Conservation (phyloP, 2,329 filamentous ascomycete species). For the Rhynchosporium agropyri region DNA sequence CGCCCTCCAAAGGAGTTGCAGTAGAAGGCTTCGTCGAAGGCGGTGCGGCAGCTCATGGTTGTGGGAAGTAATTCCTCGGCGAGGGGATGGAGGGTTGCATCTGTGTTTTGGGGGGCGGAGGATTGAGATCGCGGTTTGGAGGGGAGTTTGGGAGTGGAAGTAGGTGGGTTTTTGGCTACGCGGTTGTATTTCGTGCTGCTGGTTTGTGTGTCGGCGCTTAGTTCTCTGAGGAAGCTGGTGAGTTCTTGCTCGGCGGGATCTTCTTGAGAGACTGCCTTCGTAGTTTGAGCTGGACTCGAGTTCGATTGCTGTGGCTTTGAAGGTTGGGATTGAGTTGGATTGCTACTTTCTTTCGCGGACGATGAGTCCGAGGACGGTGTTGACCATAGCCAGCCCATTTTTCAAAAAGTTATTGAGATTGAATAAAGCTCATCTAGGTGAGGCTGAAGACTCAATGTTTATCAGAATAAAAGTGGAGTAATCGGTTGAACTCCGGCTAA, state of each 20-base stretch:
- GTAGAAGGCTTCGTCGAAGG: slow-evolving; percentile 93
- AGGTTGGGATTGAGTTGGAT: slow-evolving; percentile 30
- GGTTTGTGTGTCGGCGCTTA: slow-evolving; percentile 35
- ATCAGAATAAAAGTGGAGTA: slow-evolving; percentile 3
- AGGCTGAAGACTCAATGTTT: slow-evolving; percentile 22
- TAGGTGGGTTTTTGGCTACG: slow-evolving; percentile 26
- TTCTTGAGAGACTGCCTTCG: slow-evolving; percentile 35
- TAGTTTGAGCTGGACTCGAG: slow-evolving; percentile 24
- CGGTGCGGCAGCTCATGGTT: slow-evolving; percentile 83
- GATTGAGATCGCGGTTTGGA: slow-evolving; percentile 17
- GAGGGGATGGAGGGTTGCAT: slow-evolving; percentile 46
- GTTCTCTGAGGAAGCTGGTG: slow-evolving; percentile 42
- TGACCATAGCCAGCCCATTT: slow-evolving; percentile 67
- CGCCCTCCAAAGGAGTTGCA: slow-evolving; percentile 91
- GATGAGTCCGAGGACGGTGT: slow-evolving; percentile 42
- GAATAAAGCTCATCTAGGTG: slow-evolving; percentile 17
- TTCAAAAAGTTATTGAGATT: slow-evolving; percentile 30
- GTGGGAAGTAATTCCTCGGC: slow-evolving; percentile 75
- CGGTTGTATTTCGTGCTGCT: slow-evolving; percentile 38
- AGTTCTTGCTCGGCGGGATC: slow-evolving; percentile 42
- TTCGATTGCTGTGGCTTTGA: slow-evolving; percentile 25
- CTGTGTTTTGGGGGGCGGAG: slow-evolving; percentile 17
- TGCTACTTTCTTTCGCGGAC: slow-evolving; percentile 30
- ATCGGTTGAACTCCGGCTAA: background rate
- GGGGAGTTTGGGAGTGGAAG: slow-evolving; percentile 23